Conservation (phyloP, 2,329 filamentous ascomycete species). For the Stemphylium vesicarium region DNA sequence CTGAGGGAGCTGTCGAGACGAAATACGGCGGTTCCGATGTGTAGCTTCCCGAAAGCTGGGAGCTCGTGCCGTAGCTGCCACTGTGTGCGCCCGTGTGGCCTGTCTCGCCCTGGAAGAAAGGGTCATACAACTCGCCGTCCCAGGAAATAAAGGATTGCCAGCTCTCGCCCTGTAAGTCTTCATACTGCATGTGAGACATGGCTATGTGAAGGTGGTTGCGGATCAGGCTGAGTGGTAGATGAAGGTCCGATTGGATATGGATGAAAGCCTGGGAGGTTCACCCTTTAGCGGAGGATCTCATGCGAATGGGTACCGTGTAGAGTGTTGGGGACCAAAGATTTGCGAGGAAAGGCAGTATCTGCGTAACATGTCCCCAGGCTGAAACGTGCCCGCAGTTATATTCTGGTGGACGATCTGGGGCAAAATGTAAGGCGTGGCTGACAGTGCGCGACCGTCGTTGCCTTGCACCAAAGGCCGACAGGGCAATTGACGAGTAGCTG, state of each 20-base stretch:
- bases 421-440: constrained; percentile 21
- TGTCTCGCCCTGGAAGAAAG: constrained; percentile 33
- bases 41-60: constrained; percentile 29
- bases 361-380: constrained; percentile 12
- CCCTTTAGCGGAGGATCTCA: constrained; percentile 17
- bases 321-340: constrained; percentile 4
- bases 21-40: constrained; percentile 29
- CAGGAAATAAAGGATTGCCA: constrained; percentile 41
- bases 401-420: constrained; percentile 9
- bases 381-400: constrained; percentile 25
- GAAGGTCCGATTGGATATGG: background rate
- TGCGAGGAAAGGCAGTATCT: constrained; percentile 5
- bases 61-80: constrained; percentile 18
- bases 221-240: background rate
- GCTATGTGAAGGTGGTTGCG: background rate
- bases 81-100: constrained; percentile 16
- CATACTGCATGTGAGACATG: constrained; percentile 28
- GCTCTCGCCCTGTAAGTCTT: constrained; percentile 24
- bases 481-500: constrained; percentile 27
- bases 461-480: constrained; percentile 16
- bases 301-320: constrained; percentile 9
- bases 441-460: constrained; percentile 12
- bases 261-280: constrained; percentile 8
- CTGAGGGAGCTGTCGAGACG: constrained; percentile 32
- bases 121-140: constrained; percentile 39